phyloP scores from a whole-genome alignment of 2,329 filamentous ascomycete species.

The Arachnomyces sp. region DNA sequence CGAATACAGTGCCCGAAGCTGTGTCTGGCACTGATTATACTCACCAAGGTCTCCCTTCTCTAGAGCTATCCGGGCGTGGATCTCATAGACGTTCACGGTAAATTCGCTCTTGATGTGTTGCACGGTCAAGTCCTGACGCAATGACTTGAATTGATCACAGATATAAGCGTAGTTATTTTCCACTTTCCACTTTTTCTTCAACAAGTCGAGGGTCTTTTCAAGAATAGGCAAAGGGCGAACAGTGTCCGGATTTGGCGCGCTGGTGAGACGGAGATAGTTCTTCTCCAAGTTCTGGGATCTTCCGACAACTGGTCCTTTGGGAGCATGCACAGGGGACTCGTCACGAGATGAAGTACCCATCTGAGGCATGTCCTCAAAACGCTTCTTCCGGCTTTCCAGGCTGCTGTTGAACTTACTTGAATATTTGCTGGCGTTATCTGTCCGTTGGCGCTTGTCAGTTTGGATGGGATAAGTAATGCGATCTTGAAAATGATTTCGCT shows the following conservation, averaged over 20 bases:
- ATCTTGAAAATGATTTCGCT: conserved; percentile 57
- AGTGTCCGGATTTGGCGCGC: conserved; percentile 77
- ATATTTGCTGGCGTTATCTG: conserved; percentile 40
- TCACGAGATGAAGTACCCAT: conserved; percentile 31
- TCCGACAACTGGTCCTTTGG: conserved; percentile 68
- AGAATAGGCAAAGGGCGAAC: conserved; percentile 79
- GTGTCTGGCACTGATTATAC: conserved; percentile 99
- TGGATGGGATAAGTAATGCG: conserved; percentile 60
- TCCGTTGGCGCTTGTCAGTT: conserved; percentile 44
- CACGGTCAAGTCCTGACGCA: conserved; percentile 95
- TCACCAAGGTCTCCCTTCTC: conserved; percentile 99
- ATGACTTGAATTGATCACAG: conserved; percentile 97
- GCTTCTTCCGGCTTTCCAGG: conserved; percentile 80
- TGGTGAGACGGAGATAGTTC: conserved; percentile 86
- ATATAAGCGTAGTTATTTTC: conserved; percentile 96
- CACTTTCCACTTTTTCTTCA: conserved; percentile 91
- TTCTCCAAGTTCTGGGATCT: conserved; percentile 82
- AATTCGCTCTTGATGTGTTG: conserved; percentile 96
- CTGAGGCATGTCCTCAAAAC: conserved; percentile 58
- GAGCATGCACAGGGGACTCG: conserved; percentile 41
- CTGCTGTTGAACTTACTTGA: conserved; percentile 85
- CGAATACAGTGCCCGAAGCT: conserved; percentile 84
- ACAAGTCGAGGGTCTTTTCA: conserved; percentile 72
- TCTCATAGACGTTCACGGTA: conserved; percentile 93
- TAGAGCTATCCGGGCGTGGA: conserved; percentile 91